These are phyloP conservation scores for Diaporthe vexans DNA, from an alignment of 2,329 filamentous ascomycete species.

Conservation along the genomic window DNA sequence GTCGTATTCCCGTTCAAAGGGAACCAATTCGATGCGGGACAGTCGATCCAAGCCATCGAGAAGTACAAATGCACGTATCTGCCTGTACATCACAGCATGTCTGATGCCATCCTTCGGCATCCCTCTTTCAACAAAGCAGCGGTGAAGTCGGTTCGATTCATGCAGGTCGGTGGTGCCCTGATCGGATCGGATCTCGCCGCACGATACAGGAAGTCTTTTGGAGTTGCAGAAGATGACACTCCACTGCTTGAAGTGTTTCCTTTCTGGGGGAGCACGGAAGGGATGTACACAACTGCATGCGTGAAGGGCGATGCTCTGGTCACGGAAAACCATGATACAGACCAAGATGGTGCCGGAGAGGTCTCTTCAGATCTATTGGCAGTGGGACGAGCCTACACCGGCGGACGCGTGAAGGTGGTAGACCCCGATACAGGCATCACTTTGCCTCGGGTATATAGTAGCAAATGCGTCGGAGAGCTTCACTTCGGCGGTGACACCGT, in stretches of 20 bases:
- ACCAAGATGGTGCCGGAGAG: accelerated
- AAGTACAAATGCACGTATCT: neutral
- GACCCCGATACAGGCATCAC: neutral
- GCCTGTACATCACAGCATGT: slow-evolving; percentile 22
- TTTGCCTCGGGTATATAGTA: neutral
- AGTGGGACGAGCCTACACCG: neutral
- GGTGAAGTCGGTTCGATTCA: neutral
- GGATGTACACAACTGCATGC: slow-evolving; percentile 17
- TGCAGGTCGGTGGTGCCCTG: slow-evolving; percentile 10
- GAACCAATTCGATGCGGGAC: neutral
- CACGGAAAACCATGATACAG: neutral
- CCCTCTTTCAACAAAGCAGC: neutral
- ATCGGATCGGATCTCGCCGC: neutral
- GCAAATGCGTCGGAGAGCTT: slow-evolving; percentile 5
- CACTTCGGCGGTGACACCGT: slow-evolving; percentile 20
- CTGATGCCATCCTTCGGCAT: slow-evolving; percentile 3
- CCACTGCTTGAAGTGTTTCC: neutral
- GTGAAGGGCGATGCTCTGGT: neutral
- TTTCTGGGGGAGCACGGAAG: slow-evolving; percentile 16
- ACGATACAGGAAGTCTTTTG: slow-evolving; percentile 2
- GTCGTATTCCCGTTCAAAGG: slow-evolving; percentile 8
- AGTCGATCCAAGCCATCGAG: neutral
- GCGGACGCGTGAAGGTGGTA: slow-evolving; percentile 8
- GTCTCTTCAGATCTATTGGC: neutral
- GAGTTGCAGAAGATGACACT: neutral